These are phyloP conservation scores for Pseudocercospora fijiensis DNA, from an alignment of 2,329 filamentous ascomycete genomes.

Conservation along the genomic window DNA sequence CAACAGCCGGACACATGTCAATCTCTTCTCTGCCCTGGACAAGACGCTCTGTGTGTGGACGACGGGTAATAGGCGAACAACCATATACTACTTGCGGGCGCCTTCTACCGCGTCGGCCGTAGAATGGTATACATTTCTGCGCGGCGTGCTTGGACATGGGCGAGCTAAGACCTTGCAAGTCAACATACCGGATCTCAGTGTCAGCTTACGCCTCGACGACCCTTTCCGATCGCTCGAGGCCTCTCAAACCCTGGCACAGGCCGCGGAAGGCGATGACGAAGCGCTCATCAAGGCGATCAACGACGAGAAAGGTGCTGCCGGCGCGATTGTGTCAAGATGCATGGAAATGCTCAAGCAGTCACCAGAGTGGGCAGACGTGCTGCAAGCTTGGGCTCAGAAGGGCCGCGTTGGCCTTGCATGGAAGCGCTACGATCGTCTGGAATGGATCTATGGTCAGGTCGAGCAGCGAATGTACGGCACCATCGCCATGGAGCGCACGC, in stretches of 20 bases:
- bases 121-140: constrained; percentile 68
- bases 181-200: constrained; percentile 61
- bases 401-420: constrained; percentile 65
- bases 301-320: constrained; percentile 57
- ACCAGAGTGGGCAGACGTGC: constrained; percentile 59
- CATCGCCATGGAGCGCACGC: constrained; percentile 64
- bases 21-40: constrained; percentile 65
- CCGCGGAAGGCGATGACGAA: constrained; percentile 48
- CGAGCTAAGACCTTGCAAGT: constrained; percentile 58
- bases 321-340: constrained; percentile 57
- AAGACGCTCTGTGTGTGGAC: constrained; percentile 66
- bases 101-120: constrained; percentile 61
- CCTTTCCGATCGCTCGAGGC: constrained; percentile 57
- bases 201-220: constrained; percentile 59
- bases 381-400: constrained; percentile 58
- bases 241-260: constrained; percentile 43
- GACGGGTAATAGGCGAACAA: constrained; percentile 54
- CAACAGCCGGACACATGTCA: constrained; percentile 55
- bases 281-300: constrained; percentile 47
- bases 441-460: constrained; percentile 66
- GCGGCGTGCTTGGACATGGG: constrained; percentile 59
- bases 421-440: constrained; percentile 67
- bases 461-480: constrained; percentile 69
- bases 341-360: constrained; percentile 58
- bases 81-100: constrained; percentile 63